phyloP scores from a whole-genome alignment of 805 yeast species.

The Metschnikowia amazonensis region DNA sequence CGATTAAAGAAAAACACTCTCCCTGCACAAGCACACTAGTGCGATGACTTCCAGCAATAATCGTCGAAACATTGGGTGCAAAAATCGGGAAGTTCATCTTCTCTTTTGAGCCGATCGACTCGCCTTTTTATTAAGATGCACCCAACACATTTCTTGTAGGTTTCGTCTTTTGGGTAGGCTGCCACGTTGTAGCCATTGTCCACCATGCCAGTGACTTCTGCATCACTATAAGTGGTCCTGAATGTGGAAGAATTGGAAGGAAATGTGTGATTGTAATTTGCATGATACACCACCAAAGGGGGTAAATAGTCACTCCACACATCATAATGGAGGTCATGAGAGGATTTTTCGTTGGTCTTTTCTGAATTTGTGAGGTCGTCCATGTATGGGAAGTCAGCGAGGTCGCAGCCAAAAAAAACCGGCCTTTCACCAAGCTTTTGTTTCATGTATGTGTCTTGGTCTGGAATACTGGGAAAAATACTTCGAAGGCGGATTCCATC shows the following conservation, averaged over 20 bases:
- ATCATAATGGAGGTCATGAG: background rate
- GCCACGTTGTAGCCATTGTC: slow-evolving; percentile 52
- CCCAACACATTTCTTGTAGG: slow-evolving; percentile 48
- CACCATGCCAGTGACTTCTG: slow-evolving; percentile 44
- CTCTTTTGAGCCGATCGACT: background rate
- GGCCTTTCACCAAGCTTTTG: slow-evolving; percentile 25
- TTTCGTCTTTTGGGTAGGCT: slow-evolving; percentile 38
- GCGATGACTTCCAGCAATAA: slow-evolving; percentile 11
- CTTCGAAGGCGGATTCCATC: background rate
- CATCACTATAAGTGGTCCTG: slow-evolving; percentile 45
- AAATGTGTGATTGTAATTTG: slow-evolving; percentile 42
- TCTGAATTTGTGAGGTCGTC: background rate
- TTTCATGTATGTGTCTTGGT: slow-evolving; percentile 21
- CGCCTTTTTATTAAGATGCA: slow-evolving; percentile 53
- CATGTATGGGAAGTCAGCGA: slow-evolving; percentile 27
- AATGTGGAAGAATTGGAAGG: slow-evolving; percentile 58
- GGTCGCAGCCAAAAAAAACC: slow-evolving; percentile 42
- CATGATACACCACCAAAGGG: slow-evolving; percentile 52
- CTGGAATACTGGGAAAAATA: slow-evolving; percentile 37
- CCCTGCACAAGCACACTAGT: background rate
- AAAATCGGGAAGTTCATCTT: background rate
- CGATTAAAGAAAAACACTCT: background rate
- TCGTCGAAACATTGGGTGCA: slow-evolving; percentile 11
- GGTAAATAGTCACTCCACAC: slow-evolving; percentile 33
- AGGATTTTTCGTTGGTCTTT: slow-evolving; percentile 4